Conservation (phyloP, 108 stramenopile genomes). For the Pseudonitzschia multistriata region DNA sequence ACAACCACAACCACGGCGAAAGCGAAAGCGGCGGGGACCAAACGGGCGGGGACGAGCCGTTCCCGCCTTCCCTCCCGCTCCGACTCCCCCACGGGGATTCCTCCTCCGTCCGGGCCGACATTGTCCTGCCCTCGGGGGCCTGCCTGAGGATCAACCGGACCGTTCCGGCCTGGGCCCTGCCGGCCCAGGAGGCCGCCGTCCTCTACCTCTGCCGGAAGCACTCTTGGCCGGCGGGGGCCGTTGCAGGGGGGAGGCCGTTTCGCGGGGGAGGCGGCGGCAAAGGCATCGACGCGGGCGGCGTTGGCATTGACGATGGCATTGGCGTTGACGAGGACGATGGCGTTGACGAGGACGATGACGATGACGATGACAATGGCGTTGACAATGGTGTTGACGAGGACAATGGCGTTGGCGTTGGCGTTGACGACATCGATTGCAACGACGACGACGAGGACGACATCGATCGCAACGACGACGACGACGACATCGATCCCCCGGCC, state of each 20-base stretch:
- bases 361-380: background rate
- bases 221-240: background rate
- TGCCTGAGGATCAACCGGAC: conserved; percentile 5
- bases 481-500: background rate
- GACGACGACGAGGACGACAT: background rate
- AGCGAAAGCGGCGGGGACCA: background rate
- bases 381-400: background rate
- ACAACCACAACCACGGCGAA: background rate
- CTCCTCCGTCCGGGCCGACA: background rate
- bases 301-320: background rate
- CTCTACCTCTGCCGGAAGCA: background rate
- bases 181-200: background rate
- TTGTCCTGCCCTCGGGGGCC: conserved; percentile 2
- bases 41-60: too few species aligned
- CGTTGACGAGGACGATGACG: too few species aligned
- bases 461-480: background rate
- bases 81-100: background rate
- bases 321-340: too few species aligned
- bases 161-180: conserved; percentile 1
- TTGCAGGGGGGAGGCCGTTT: too few species aligned
- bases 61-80: too few species aligned
- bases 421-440: background rate
- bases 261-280: too few species aligned
- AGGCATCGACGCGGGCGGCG: too few species aligned
- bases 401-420: background rate